A percentile compares a stretch with the other conserved stretches of the same genome.
phyloP scores from a whole-genome alignment of 495 filamentous ascomycete species.

The Lasiosphaeria miniovina region DNA sequence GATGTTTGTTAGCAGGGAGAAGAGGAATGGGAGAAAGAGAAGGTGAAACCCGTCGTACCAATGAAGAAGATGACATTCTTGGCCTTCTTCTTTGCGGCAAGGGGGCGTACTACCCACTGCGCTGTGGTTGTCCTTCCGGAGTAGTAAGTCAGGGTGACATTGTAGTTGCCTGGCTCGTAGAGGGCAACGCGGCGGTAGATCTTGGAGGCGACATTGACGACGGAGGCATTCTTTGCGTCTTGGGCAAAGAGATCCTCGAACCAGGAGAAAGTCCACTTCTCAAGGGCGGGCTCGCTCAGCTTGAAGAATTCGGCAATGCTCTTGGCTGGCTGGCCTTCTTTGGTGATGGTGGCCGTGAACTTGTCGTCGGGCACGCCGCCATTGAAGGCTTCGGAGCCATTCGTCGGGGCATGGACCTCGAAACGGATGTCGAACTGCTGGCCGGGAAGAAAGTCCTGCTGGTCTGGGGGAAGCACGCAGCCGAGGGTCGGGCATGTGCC shows the following conservation, averaged over 20 bases:
- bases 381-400: slow-evolving; percentile 66
- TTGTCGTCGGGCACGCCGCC: slow-evolving; percentile 58
- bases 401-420: slow-evolving; percentile 72
- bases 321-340: slow-evolving; percentile 48
- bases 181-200: slow-evolving; percentile 64
- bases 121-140: slow-evolving; percentile 60
- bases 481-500: slow-evolving; percentile 69
- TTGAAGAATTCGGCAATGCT: slow-evolving; percentile 58
- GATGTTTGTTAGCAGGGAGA: neutral
- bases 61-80: slow-evolving; percentile 80
- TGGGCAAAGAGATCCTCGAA: slow-evolving; percentile 70
- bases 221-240: slow-evolving; percentile 58
- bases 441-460: slow-evolving; percentile 71
- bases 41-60: slow-evolving; percentile 35
- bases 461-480: slow-evolving; percentile 72
- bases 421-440: slow-evolving; percentile 75
- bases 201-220: slow-evolving; percentile 71
- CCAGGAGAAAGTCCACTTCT: slow-evolving; percentile 70
- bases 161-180: slow-evolving; percentile 68
- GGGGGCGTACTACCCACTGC: slow-evolving; percentile 66
- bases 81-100: slow-evolving; percentile 59
- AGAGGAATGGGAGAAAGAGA: neutral
- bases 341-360: slow-evolving; percentile 67
- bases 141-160: slow-evolving; percentile 67
- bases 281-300: slow-evolving; percentile 56